phyloP scores from a whole-genome alignment of 1,284 basidiomycete genomes.

The Tilletia caries region DNA sequence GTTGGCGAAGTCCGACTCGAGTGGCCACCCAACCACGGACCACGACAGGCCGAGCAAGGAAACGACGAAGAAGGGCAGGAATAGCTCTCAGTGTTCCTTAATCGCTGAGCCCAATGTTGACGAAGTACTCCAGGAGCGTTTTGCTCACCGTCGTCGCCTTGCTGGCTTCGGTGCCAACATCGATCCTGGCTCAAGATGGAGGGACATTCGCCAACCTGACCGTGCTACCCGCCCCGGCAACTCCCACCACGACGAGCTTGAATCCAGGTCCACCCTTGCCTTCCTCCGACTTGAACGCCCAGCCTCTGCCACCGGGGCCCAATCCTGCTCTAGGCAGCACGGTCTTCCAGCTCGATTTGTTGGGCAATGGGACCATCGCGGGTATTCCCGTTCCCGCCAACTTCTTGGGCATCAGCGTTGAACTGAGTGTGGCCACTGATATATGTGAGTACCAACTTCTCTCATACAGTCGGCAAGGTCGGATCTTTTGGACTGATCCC shows the following conservation, averaged over 20 bases:
- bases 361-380: not conserved
- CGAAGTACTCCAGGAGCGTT: not conserved
- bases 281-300: slow-evolving; percentile 17
- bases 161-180: not conserved
- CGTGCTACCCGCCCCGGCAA: slow-evolving; percentile 17
- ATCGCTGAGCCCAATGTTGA: too few species aligned
- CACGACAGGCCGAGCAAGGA: too few species aligned
- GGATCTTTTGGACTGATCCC: slow-evolving; percentile 14
- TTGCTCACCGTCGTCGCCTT: not conserved
- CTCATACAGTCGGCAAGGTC: slow-evolving; percentile 12
- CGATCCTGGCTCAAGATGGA: not conserved
- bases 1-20: too few species aligned
- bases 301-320: slow-evolving; percentile 20
- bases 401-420: slow-evolving; percentile 70
- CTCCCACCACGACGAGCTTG: slow-evolving; percentile 16
- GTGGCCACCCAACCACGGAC: too few species aligned
- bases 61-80: too few species aligned
- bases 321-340: slow-evolving; percentile 15
- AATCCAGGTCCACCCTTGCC: slow-evolving; percentile 17
- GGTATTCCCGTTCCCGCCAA: slow-evolving; percentile 55
- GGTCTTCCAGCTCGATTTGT: not conserved
- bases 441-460: slow-evolving; percentile 14
- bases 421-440: slow-evolving; percentile 64
- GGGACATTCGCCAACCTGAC: not conserved
- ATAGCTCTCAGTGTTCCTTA: too few species aligned